Conservation (phyloP, 2,329 filamentous ascomycete genomes). For the Cladophialophora yegresii region DNA sequence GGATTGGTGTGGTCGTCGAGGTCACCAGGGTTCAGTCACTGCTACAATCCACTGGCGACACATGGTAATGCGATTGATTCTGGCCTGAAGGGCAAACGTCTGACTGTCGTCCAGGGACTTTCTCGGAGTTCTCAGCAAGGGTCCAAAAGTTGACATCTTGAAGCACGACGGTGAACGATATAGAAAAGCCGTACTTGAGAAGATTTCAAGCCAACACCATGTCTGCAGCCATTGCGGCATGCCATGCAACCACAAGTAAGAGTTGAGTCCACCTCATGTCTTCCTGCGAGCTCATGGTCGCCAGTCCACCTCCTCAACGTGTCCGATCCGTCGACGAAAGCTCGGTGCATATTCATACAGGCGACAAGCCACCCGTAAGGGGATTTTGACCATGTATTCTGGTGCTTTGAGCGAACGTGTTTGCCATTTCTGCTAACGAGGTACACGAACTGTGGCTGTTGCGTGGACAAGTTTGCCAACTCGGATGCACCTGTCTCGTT, state of each 20-base stretch:
- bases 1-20: slow-evolving; percentile 20
- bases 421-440: not conserved
- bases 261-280: not conserved
- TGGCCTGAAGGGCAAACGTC: not conserved
- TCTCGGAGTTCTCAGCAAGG: slow-evolving; percentile 25
- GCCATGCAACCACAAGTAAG: slow-evolving; percentile 36
- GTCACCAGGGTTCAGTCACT: slow-evolving; percentile 22
- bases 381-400: not conserved
- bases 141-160: slow-evolving; percentile 20
- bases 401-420: not conserved
- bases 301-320: not conserved
- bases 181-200: slow-evolving; percentile 25
- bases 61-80: slow-evolving; percentile 14
- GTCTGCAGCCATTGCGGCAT: slow-evolving; percentile 31
- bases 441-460: not conserved
- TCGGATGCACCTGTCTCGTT: not conserved
- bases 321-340: not conserved
- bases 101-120: slow-evolving; percentile 18
- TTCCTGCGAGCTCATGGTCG: not conserved
- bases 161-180: slow-evolving; percentile 13
- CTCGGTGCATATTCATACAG: not conserved
- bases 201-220: slow-evolving; percentile 5
- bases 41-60: slow-evolving; percentile 9
- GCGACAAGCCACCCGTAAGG: not conserved
- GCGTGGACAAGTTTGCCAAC: not conserved